phyloP scores from a whole-genome alignment of 805 yeast species.

The Monosporozyma solicola region DNA sequence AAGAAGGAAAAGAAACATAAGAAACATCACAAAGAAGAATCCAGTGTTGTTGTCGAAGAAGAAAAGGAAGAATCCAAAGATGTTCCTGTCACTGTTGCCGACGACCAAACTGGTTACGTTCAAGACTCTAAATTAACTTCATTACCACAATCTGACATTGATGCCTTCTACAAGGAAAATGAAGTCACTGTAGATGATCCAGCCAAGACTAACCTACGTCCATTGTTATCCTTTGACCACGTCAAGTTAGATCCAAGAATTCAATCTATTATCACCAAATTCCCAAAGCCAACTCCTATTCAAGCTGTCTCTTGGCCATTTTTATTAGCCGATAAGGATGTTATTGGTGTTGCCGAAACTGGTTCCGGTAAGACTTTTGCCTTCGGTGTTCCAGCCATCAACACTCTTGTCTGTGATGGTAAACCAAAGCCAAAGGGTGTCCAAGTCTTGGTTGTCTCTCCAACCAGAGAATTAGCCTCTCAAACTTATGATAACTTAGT shows the following conservation, averaged over 20 bases:
- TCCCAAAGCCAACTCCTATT: conserved; percentile 90
- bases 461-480: conserved; percentile 94
- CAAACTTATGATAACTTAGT: conserved; percentile 83
- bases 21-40: conserved; percentile 21
- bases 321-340: conserved; percentile 67
- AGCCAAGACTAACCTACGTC: conserved; percentile 42
- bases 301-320: conserved; percentile 95
- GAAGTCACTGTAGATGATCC: conserved; percentile 78
- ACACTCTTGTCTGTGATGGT: conserved; percentile 41
- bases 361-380: conserved; percentile 98
- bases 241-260: conserved; percentile 50
- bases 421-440: conserved; percentile 37
- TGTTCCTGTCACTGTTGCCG: conserved; percentile 3
- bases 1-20: conserved; percentile 23
- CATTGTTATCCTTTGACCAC: conserved; percentile 59
- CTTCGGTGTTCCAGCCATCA: conserved; percentile 93
- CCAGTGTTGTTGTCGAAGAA: conserved; percentile 22
- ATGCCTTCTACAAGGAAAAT: conserved; percentile 54
- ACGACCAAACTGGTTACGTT: conserved; percentile 21
- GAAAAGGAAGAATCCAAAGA: neutral
- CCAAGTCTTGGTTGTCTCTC: conserved; percentile 79
- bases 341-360: conserved; percentile 95
- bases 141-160: conserved; percentile 47
- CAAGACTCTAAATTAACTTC: conserved; percentile 35
- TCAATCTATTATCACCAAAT: conserved; percentile 53